Conservation (phyloP, 306 rosid genomes). For the Vigna nakashimae region DNA sequence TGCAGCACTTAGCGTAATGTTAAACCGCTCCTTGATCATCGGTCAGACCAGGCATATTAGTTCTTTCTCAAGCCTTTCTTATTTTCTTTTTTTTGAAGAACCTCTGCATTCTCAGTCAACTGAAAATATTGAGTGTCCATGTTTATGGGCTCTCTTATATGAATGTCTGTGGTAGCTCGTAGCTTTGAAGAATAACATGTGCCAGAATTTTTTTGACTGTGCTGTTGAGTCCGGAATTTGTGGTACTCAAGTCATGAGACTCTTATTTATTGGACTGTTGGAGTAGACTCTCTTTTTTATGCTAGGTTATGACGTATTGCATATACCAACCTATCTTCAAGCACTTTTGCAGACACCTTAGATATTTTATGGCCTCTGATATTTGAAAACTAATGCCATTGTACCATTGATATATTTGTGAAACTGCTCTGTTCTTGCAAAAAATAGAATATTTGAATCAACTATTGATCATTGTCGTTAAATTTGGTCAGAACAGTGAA, state of each 20-base stretch:
- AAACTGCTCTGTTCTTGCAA: slow-evolving; percentile 19
- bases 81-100: slow-evolving; percentile 40
- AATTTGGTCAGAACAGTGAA: neutral
- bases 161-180: slow-evolving; percentile 11
- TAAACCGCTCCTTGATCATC: slow-evolving; percentile 95
- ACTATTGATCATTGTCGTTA: neutral
- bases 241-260: neutral
- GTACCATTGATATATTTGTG: slow-evolving; percentile 11
- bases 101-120: neutral
- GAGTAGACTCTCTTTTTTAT: neutral
- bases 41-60: slow-evolving; percentile 99
- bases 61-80: slow-evolving; percentile 84
- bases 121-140: slow-evolving; percentile 1
- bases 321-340: neutral
- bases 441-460: neutral
- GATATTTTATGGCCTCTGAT: slow-evolving; percentile 4
- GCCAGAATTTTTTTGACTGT: neutral
- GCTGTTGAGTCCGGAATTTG: neutral
- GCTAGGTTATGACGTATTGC: neutral
- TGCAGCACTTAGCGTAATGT: slow-evolving; percentile 85
- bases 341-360: neutral
- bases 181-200: neutral
- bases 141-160: neutral
- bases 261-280: neutral
- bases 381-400: neutral